Percentiles rank a stretch among this genome's conserved stretches.
Conservation (phyloP, 768 basidiomycete genomes). For the Podaxis mareebaensis region DNA sequence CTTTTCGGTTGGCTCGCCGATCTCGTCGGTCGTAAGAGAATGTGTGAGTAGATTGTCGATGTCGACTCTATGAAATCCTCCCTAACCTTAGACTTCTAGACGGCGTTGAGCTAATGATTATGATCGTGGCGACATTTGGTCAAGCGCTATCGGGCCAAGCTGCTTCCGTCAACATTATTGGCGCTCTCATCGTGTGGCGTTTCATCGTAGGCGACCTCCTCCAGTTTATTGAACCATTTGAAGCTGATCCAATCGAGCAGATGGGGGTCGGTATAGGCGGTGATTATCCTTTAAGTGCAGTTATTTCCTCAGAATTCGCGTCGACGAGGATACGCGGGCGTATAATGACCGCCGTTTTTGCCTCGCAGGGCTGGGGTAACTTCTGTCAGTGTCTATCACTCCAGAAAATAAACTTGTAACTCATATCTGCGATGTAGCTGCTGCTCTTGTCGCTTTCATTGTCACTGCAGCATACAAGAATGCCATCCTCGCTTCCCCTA, state of each 20-base stretch:
- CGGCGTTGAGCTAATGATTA: constrained; percentile 77
- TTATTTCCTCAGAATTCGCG: constrained; percentile 90
- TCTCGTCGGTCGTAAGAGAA: constrained; percentile 71
- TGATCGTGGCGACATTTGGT: constrained; percentile 76
- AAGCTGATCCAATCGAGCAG: constrained; percentile 27
- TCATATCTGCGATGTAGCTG: constrained; percentile 36
- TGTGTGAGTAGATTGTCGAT: constrained; percentile 55
- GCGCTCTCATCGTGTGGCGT: constrained; percentile 81
- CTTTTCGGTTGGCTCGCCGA: constrained; percentile 84
- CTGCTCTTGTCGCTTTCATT: constrained; percentile 66
- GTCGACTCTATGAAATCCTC: background rate
- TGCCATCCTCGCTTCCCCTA: constrained; percentile 42
- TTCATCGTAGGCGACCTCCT: constrained; percentile 49
- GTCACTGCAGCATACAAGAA: constrained; percentile 69
- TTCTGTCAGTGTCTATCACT: constrained; percentile 46
- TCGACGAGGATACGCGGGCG: constrained; percentile 75
- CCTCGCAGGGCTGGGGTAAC: constrained; percentile 87
- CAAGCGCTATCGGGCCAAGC: constrained; percentile 75
- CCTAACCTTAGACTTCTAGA: constrained; percentile 35
- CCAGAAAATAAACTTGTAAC: background rate
- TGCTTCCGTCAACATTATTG: constrained; percentile 70
- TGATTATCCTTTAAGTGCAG: constrained; percentile 83
- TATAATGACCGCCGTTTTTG: constrained; percentile 89
- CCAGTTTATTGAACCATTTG: background rate
- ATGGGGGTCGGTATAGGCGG: constrained; percentile 87